Evolutionary conservation across 257 asterid genomes (phyloP), one percentile per base, ranked within the genome.

Genomic region (Solanum lycopersicoides): DNA sequence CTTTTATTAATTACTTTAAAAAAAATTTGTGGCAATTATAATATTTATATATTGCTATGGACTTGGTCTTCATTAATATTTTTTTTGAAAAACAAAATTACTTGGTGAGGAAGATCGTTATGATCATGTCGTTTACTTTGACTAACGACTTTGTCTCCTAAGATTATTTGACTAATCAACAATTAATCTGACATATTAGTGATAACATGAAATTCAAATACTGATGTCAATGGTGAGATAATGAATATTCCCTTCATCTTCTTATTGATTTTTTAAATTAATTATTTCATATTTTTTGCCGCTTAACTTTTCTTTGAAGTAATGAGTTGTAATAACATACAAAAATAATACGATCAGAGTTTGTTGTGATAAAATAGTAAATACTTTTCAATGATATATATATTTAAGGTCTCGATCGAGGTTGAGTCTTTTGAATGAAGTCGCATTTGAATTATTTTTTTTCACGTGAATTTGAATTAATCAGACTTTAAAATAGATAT

Each of bases 51-150:
- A 77, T 25, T 5, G 15, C 5, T 47, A 25, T 47, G 68, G 85
- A 80, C 85, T 80, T 80, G 0, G 68, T 80, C 42, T 47, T 11
- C 44, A 30, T 30, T 80, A 47, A 47, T 80, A 25, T 28, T 30
- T 47, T 79, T 25, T 28, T 5, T 12, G 12, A 5, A 23, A 5
- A 47, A 5, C 30, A 37, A 80, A 14, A 21, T 80, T 28, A 47
- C 85, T 80, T 47, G 68, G 1, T 47, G 44, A 47, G 84, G 28
- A 80, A 47, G 44, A 28, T 47, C 85, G 3, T 80, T 47, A 45
- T 20, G 42, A 47, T 73, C 30, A 73, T 45, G 85, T 80, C 68
- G 37, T 47, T 80, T 80, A 80, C 69, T 47, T 80, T 80, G 85
- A 47, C 85, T 25, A 9, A 30, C 18, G 85, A 47, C 42, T 80